A percentile compares a stretch with the other conserved stretches of the same genome.
phyloP scores from a whole-genome alignment of 768 basidiomycete species.

The Rhizopogon sp. region DNA sequence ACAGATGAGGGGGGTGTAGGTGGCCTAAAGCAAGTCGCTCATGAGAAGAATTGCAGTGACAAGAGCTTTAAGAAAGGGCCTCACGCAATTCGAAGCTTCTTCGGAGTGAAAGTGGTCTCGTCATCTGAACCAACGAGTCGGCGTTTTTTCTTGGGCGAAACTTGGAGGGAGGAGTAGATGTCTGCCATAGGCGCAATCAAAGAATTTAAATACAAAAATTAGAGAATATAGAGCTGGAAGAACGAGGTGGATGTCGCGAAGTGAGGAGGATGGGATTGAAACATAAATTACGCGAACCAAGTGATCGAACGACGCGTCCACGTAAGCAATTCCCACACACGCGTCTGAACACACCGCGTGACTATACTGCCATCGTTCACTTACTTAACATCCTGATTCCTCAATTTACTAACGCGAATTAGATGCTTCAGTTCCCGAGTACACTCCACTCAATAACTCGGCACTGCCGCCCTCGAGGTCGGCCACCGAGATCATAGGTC shows the following conservation, averaged over 20 bases:
- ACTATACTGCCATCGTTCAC: too few species aligned
- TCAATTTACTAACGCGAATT: too few species aligned
- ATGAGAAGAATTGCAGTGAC: neutral
- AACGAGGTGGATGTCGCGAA: neutral
- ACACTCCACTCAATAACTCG: too few species aligned
- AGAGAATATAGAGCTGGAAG: constrained; percentile 1
- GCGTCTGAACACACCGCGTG: constrained; percentile 1
- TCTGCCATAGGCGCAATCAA: constrained; percentile 41
- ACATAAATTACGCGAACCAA: constrained; percentile 5
- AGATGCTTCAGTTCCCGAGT: too few species aligned
- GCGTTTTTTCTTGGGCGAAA: constrained; percentile 73
- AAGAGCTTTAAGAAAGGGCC: constrained; percentile 16
- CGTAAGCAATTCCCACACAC: constrained; percentile 28
- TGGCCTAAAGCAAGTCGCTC: constrained; percentile 27
- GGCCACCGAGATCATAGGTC: too few species aligned
- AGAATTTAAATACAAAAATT: constrained; percentile 5
- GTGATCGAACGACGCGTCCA: constrained; percentile 26
- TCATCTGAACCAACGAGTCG: constrained; percentile 44
- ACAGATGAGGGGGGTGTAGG: constrained; percentile 54
- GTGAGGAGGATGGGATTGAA: neutral
- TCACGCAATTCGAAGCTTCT: constrained; percentile 58
- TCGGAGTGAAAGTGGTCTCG: constrained; percentile 56
- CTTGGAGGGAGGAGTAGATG: constrained; percentile 53
- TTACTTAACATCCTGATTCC: too few species aligned
- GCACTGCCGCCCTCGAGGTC: too few species aligned